Percentiles rank a stretch among this genome's conserved stretches.
phyloP scores from a whole-genome alignment of 1,284 basidiomycete species.

The Wolfiporia cocos region DNA sequence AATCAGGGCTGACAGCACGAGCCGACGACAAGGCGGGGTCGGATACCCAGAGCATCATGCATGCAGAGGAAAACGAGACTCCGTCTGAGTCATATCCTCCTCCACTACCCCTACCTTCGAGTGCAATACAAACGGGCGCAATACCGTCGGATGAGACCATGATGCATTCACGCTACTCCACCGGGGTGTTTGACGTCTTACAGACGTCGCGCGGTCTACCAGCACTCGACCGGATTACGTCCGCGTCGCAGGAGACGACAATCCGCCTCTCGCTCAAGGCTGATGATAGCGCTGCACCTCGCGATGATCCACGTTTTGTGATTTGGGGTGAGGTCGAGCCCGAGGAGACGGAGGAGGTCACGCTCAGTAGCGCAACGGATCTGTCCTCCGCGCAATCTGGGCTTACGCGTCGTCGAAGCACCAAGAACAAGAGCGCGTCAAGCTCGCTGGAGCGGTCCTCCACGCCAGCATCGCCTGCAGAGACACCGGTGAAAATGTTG shows the following conservation, averaged over 20 bases:
- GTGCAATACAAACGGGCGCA: neutral
- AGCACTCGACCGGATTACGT: conserved; percentile 50
- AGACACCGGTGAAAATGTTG: conserved; percentile 44
- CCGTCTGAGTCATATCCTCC: conserved; percentile 1
- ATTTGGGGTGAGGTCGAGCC: conserved; percentile 71
- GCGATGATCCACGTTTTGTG: conserved; percentile 82
- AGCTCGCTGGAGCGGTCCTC: conserved; percentile 27
- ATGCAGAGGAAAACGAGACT: neutral
- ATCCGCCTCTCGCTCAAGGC: conserved; percentile 61
- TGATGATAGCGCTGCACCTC: conserved; percentile 61
- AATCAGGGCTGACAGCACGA: conserved; percentile 68
- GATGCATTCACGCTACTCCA: conserved; percentile 58
- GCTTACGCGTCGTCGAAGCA: conserved; percentile 29
- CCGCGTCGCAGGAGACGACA: conserved; percentile 42
- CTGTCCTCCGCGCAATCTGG: conserved; percentile 35
- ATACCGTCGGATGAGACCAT: conserved; percentile 30
- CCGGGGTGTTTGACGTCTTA: conserved; percentile 74
- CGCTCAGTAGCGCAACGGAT: conserved; percentile 44
- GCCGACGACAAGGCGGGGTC: conserved; percentile 23
- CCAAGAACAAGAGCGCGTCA: conserved; percentile 16
- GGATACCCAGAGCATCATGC: neutral
- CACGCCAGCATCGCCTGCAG: conserved; percentile 22
- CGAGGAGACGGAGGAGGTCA: conserved; percentile 35
- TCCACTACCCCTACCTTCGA: conserved; percentile 7
- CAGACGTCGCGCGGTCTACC: conserved; percentile 76